A percentile compares a stretch with the other conserved stretches of the same genome.
Evolutionary conservation across 1,284 basidiomycete species (phyloP).

Genomic region (Cryptococcus sp.): DNA sequence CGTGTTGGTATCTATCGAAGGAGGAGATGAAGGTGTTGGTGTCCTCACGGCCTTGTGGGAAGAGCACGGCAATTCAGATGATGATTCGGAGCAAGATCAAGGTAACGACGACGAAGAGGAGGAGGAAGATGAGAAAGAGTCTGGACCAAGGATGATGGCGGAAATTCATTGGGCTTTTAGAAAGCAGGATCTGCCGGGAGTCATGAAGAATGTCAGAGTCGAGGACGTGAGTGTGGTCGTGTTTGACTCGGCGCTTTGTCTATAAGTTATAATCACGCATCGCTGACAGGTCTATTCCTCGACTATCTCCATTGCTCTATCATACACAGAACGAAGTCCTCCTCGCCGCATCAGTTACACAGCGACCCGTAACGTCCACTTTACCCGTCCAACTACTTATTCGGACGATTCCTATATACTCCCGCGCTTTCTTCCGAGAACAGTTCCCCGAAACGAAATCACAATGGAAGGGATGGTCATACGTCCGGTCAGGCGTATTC

Average conservation of each 20-base stretch:
- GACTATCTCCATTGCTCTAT: too few species aligned
- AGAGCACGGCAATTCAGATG: slow-evolving; percentile 18
- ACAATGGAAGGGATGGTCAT: slow-evolving; percentile 40
- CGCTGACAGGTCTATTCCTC: neutral
- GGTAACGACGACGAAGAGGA: slow-evolving; percentile 6
- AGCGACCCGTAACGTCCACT: slow-evolving; percentile 33
- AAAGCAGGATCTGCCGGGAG: slow-evolving; percentile 45
- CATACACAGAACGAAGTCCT: slow-evolving; percentile 46
- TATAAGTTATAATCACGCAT: too few species aligned
- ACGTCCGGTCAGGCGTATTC: slow-evolving; percentile 42
- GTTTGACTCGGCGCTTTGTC: neutral
- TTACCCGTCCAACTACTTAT: slow-evolving; percentile 36
- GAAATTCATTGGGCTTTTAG: slow-evolving; percentile 52
- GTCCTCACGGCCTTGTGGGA: slow-evolving; percentile 46
- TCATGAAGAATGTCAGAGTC: slow-evolving; percentile 48
- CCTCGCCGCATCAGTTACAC: slow-evolving; percentile 38
- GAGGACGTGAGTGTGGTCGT: slow-evolving; percentile 42
- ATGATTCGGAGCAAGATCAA: slow-evolving; percentile 11
- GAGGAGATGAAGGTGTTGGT: slow-evolving; percentile 47
- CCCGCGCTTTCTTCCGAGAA: slow-evolving; percentile 33
- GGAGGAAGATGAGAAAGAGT: slow-evolving; percentile 19
- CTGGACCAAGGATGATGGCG: slow-evolving; percentile 43
- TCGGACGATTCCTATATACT: slow-evolving; percentile 45
- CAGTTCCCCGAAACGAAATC: slow-evolving; percentile 31
- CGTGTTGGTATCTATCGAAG: slow-evolving; percentile 44